Conservation (phyloP, 148 eudicot genomes). For the Dianthus caryophyllus region DNA sequence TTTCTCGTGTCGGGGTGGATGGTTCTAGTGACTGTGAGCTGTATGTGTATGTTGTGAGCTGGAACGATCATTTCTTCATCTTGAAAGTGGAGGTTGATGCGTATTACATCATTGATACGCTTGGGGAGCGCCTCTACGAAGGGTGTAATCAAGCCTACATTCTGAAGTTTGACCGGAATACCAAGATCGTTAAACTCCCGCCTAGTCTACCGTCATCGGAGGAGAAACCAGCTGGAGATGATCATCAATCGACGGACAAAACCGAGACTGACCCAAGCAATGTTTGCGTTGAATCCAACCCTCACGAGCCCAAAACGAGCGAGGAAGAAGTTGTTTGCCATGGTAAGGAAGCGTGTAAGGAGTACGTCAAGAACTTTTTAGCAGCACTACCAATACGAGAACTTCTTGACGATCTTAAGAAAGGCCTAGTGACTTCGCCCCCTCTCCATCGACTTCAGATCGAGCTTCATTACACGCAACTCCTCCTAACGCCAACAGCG, state of each 20-base stretch:
- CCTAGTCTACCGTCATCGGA: slow-evolving; percentile 24
- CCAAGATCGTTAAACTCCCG: slow-evolving; percentile 50
- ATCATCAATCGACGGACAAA: slow-evolving; percentile 18
- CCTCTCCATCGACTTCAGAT: slow-evolving; percentile 82
- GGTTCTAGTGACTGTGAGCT: slow-evolving; percentile 28
- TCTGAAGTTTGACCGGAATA: slow-evolving; percentile 48
- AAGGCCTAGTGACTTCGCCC: slow-evolving; percentile 58
- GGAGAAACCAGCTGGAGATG: slow-evolving; percentile 31
- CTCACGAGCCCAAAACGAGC: background rate
- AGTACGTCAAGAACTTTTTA: slow-evolving; percentile 81
- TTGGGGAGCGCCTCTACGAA: slow-evolving; percentile 68
- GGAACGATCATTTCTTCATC: slow-evolving; percentile 77
- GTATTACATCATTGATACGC: slow-evolving; percentile 60
- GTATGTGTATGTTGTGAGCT: slow-evolving; percentile 62
- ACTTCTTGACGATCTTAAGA: slow-evolving; percentile 74
- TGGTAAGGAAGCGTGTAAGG: slow-evolving; percentile 88
- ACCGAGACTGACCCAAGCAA: slow-evolving; percentile 15
- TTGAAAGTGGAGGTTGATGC: slow-evolving; percentile 67
- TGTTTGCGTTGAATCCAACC: slow-evolving; percentile 16
- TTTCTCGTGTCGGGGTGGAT: slow-evolving; percentile 31
- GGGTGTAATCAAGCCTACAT: slow-evolving; percentile 77
- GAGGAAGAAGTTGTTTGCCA: slow-evolving; percentile 43
- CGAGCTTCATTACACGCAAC: slow-evolving; percentile 67
- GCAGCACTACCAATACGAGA: slow-evolving; percentile 88
- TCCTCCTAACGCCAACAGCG: slow-evolving; percentile 12